Evolutionary conservation across 768 basidiomycete species (phyloP), one percentile per base, ranked within the genome.

Genomic region (Dendrothele bispora): DNA sequence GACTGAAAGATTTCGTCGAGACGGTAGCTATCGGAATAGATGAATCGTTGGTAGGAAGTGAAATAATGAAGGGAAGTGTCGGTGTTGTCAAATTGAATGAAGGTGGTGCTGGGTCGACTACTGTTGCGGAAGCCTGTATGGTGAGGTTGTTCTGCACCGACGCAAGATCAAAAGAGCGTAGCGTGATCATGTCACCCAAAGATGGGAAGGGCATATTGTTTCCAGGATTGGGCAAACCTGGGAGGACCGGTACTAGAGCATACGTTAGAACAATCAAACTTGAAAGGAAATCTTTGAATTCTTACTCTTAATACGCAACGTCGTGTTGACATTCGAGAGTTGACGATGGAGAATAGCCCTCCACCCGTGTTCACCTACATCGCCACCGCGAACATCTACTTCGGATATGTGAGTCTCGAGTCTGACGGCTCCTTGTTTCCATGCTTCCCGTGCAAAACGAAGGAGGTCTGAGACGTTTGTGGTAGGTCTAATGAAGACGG

Each of bases 171-270:
- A 90, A 86, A 4, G 77, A 75, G 44, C 77, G 65, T 6, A 91
- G 68, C 0, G 76, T 80, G 40, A 91, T 61, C 4, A 91, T 70
- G 48, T 84, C 68, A 4, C 80, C 72, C 34, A 86, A 57, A 5
- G 74, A 62, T 10, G 86, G 88, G 3, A 83, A 69, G 7, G 80
- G 78, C 1, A 52, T 55, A 42, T 73, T 65, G 8, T 64, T 55
- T 14, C 82, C 83, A 3, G 84, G 83, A 17, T 64, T 62, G 15
- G 88, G 88, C 14, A 90, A 65, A 4, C 84, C 85, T 35, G 86
- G 84, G 7, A 90, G 55, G 7, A 68, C 60, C 7, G 84, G 85
- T 22, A 88, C 87, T 89, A 53, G 8, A 55, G 39, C 29, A n/a
- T n/a, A n/a, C n/a, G n/a, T n/a, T n/a, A 50, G 29, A 43, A 27